Base-by-base conservation (phyloP, 2,329 filamentous ascomycete species). In the Xylogone sp. region DNA sequence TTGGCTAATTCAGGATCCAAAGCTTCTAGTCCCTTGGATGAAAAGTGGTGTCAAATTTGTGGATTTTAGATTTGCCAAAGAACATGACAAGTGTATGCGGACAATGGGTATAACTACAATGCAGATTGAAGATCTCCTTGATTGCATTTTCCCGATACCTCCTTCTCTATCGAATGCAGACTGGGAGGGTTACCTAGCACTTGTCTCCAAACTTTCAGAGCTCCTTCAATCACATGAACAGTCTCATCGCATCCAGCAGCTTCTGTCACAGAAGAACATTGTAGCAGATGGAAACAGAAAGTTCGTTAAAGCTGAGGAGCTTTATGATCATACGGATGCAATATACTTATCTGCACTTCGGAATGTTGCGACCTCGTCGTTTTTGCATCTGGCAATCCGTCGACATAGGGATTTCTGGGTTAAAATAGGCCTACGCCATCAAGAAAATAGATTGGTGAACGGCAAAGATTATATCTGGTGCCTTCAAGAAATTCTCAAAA, bases 301-400 rank as follows among this genome's bases (percentile, higher is more conserved):
- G 2, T 51, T 65, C 24, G 50, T 46, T 13, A 45, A 43, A 21
- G 24, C 54, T 1, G 48, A 24, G 20, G 53, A 60, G 9, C 34
- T 67, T 5, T 66, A 56, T 21, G 60, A 66, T 27, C 58, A 62
- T 21, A 21, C 56, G 13, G 56, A 63, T 27, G 1, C 16, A 19
- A 55, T 65, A 13, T 68, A 66, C 21, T 12, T 24, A 20, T 49
- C 63, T 2, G 65, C 64, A 9, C 67, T 68, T 34, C 49, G 56
- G 42, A 49, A 51, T 19, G n/a, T 57, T 22, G 27, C 43, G 12
- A 20, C 42, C 8, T 27, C 54, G 8, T 53, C 45, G 19, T 66
- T 67, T 43, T 24, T 67, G 1, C 62, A 65, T 42, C 22, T 42
- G 0, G 42, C 43, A 12, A 43, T 65, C 20, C 49, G 43, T 45